Conservation (phyloP, 2,329 filamentous ascomycete genomes). For the Kalaharituber pfeilii region DNA sequence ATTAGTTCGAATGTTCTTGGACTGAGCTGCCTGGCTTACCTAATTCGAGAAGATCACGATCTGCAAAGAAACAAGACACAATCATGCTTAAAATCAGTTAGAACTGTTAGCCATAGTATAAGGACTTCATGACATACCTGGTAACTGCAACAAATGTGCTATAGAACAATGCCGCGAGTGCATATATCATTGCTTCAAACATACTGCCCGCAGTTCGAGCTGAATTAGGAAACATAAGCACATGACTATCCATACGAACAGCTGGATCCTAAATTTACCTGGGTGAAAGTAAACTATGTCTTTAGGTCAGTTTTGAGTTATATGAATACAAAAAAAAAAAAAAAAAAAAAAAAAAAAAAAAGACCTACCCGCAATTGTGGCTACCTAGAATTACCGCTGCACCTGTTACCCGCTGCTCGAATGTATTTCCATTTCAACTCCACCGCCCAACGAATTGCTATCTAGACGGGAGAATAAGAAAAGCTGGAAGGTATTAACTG, state of each 20-base stretch:
- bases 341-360: slow-evolving; percentile 37
- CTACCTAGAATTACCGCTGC: slow-evolving; percentile 8
- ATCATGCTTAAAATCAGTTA: no score
- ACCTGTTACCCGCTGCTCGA: neutral
- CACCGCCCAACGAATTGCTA: no score
- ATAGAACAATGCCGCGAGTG: slow-evolving; percentile 43
- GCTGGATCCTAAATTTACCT: slow-evolving; percentile 10
- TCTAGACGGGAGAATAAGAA: neutral
- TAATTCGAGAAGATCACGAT: slow-evolving; percentile 32
- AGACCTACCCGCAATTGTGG: slow-evolving; percentile 27
- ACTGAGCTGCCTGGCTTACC: slow-evolving; percentile 8
- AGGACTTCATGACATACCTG: no score
- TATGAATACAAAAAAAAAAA: slow-evolving; percentile 43
- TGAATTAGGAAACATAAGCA: neutral
- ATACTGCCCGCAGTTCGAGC: slow-evolving; percentile 49
- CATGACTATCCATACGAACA: no score
- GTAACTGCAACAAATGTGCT: slow-evolving; percentile 43
- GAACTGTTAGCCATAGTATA: no score
- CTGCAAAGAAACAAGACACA: slow-evolving; percentile 43
- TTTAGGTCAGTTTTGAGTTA: no score
- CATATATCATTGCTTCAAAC: slow-evolving; percentile 44
- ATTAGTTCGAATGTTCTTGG: slow-evolving; percentile 4
- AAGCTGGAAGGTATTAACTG: slow-evolving; percentile 34
- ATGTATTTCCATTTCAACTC: no score
- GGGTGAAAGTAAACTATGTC: slow-evolving; percentile 50